These are phyloP conservation scores for Colletotrichum tropicicola DNA, from an alignment of 2,329 filamentous ascomycete genomes.

Conservation along the genomic window DNA sequence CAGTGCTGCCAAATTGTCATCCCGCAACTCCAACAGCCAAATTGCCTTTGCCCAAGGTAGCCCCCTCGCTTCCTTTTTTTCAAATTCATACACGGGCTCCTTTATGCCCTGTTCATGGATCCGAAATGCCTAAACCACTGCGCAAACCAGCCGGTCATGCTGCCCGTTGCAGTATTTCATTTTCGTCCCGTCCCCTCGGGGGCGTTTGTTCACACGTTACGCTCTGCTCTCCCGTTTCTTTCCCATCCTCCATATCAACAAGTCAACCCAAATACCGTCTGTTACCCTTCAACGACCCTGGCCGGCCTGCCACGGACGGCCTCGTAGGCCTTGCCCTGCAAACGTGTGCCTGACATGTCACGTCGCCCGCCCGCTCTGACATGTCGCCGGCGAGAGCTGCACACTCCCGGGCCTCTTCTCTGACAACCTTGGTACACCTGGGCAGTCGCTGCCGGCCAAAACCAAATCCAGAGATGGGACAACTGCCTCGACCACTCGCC, in stretches of 20 bases:
- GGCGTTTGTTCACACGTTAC: neutral
- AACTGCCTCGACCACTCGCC: neutral
- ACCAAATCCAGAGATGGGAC: constrained; percentile 14
- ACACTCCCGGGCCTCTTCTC: constrained; percentile 11
- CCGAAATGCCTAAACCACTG: neutral
- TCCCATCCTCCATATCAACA: no score
- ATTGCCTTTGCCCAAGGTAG: neutral
- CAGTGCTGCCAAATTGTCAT: constrained; percentile 11
- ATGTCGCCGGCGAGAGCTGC: neutral
- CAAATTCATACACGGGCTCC: constrained; percentile 3
- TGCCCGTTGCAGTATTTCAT: constrained; percentile 1
- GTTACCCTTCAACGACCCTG: no score
- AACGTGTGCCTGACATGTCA: constrained; percentile 5
- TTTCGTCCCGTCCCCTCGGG: neutral
- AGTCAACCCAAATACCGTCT: no score
- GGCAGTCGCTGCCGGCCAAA: neutral
- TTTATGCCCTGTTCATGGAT: neutral
- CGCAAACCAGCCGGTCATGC: neutral
- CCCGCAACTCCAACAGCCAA: constrained; percentile 17
- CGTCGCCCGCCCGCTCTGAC: neutral
- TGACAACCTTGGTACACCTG: constrained; percentile 25
- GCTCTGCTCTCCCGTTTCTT: neutral
- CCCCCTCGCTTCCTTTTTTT: neutral
- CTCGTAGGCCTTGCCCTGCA: neutral
- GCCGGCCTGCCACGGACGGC: neutral